Evolutionary conservation across 345 rosid species (phyloP).

Genomic region (Euclidium syriacum): DNA sequence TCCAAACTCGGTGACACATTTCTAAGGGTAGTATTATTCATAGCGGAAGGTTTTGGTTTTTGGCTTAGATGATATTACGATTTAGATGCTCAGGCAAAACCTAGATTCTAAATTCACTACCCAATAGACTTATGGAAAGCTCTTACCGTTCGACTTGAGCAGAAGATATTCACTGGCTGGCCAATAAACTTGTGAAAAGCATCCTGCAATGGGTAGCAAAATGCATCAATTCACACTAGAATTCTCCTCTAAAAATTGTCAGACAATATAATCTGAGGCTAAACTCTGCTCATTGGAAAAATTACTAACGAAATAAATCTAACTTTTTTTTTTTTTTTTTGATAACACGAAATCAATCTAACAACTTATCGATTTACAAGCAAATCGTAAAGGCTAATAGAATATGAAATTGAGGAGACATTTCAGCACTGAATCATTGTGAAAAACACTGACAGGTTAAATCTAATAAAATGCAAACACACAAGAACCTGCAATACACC

Average conservation of each 20-base stretch:
- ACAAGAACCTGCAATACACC: constrained; percentile 67
- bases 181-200: constrained; percentile 85
- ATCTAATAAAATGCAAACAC: not conserved
- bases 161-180: constrained; percentile 66
- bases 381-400: not conserved
- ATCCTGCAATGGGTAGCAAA: constrained; percentile 39
- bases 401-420: not conserved
- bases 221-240: not conserved
- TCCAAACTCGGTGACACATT: not conserved
- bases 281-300: not conserved
- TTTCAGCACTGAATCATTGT: not conserved
- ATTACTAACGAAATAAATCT: too few relatives aligned
- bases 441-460: not conserved
- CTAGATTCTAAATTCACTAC: not conserved
- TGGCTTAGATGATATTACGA: not conserved
- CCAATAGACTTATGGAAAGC: not conserved
- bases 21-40: not conserved
- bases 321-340: too few relatives aligned
- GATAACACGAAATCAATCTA: not conserved
- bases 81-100: not conserved
- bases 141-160: constrained; percentile 88
- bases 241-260: not conserved
- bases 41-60: not conserved
- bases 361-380: not conserved
- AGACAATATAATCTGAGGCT: not conserved